Base-by-base conservation (phyloP, 2,329 filamentous ascomycete genomes). In the Coniochaeta sp. region DNA sequence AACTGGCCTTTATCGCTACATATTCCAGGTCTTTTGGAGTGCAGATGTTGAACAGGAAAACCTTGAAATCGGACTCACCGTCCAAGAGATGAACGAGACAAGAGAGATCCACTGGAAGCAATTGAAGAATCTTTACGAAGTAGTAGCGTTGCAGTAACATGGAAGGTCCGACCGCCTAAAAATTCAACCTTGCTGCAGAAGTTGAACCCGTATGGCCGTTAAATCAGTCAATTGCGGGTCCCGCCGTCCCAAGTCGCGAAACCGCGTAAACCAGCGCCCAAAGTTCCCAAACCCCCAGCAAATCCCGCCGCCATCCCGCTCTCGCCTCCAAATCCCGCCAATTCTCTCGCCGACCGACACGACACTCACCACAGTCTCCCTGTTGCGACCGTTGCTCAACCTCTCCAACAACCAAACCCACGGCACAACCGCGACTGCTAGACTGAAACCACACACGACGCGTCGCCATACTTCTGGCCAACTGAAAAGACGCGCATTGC, bases 191-290 rank as follows among this genome's bases (percentile, higher is more conserved):
- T 16, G 32, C 33, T 22, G 33, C 16, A 22, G 18, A 38, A 38
- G 16, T 20, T 38, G 33, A 22, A 16, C 16, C 33, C 22, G 33
- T 16, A 16, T 38, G 33, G 16, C 33, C 33, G 33, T 38, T 38
- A 22, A 26, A 13, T 12, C 26, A 18, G 38, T 42, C 38, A 42
- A 42, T 42, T 42, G 38, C 38, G 38, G 38, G 38, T 42, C 38
- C n/a, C n/a, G n/a, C n/a, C n/a, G n/a, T n/a, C n/a, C 26, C 38
- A 33, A 33, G 38, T 42, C 38, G 38, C 38, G 38, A 42, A n/a
- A 42, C 38, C 38, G 38, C 38, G 38, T 42, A 42, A 42, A 42
- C 38, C 38, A 42, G 38, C n/a, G n/a, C n/a, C n/a, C n/a, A n/a
- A n/a, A n/a, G n/a, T n/a, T n/a, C 8, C 38, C 20, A 24, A 42